Evolutionary conservation across 2,329 filamentous ascomycete species (phyloP), one percentile per base, ranked within the genome.

Genomic region (Monilinia fructigena): DNA sequence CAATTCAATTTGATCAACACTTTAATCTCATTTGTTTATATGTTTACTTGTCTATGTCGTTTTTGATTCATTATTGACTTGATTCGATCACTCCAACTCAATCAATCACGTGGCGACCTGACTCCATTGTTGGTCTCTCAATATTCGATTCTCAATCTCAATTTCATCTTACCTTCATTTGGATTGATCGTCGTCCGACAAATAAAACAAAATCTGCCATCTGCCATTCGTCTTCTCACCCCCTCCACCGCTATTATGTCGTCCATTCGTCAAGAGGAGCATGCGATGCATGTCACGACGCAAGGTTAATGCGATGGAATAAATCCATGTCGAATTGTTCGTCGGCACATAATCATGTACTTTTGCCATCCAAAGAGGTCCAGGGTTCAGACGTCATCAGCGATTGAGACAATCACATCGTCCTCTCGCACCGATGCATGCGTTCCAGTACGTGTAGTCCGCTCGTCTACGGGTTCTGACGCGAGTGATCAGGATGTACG

Each of bases 271-370:
- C 50, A 82, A 82, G 70, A 79, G 87, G 87, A 75, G 88, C 88
- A 67, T 91, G 88, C 79, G 88, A 91, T 77, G 88, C 87, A 73
- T 91, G 88, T 76, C 88, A 90, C 80, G 87, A 70, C 85, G 88
- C 76, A 91, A 91, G 77, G 88, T 91, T 75, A 90, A 76, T 91
- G 89, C 75, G 87, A 90, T 74, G 87, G 88, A 67, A 80, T 86
- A 75, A 87, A 87, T 73, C 88, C 89, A 26, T 92, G 89, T 77
- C 83, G 85, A 90, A 91, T 77, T 92, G 89, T 78, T 82, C 82
- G 16, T 85, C 87, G 10, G 86, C 89, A 8, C 83, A 73, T 81
- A 91, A 23, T 81, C 83, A 16, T 92, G 89, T 80, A 91, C 88
- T 40, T 92, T 82, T 79, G 86, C 88, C 45, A 86, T 91, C 47